Conservation (phyloP, 306 rosid species). For the Quercus robur region DNA sequence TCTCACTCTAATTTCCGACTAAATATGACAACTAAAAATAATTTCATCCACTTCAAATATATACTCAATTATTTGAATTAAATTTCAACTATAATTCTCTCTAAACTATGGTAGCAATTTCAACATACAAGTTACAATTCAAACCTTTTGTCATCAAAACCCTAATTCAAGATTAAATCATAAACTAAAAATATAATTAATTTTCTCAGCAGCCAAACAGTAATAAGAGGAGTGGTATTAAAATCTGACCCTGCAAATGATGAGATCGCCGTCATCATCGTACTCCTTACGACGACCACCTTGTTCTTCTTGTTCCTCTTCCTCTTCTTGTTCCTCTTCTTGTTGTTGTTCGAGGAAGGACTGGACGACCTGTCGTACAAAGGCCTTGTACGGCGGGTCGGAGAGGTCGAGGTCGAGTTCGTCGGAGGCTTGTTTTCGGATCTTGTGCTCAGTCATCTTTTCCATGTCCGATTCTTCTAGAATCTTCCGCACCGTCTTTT, state of each 20-base stretch:
- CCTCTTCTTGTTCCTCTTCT: slow-evolving; percentile 12
- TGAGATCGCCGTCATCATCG: slow-evolving; percentile 73
- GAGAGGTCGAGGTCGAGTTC: slow-evolving; percentile 67
- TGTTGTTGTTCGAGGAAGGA: slow-evolving; percentile 56
- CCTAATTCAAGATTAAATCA: no score
- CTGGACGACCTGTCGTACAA: slow-evolving; percentile 59
- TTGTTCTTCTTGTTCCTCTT: not conserved
- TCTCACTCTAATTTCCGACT: no score
- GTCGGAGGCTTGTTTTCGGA: slow-evolving; percentile 68
- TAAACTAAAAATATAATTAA: not conserved
- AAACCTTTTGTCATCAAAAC: no score
- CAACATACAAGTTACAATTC: no score
- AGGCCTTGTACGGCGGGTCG: slow-evolving; percentile 52
- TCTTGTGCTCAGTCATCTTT: slow-evolving; percentile 68
- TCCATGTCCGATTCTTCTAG: slow-evolving; percentile 74
- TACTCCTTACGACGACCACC: slow-evolving; percentile 30
- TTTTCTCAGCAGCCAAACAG: slow-evolving; percentile 15
- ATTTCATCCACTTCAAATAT: no score
- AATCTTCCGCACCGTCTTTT: slow-evolving; percentile 57
- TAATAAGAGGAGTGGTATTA: not conserved
- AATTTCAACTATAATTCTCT: no score
- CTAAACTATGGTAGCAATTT: no score
- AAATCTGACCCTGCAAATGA: slow-evolving; percentile 67
- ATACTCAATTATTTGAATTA: no score
- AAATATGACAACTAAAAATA: no score